Conservation (phyloP, 768 basidiomycete genomes). For the Boletus subparvulus region DNA sequence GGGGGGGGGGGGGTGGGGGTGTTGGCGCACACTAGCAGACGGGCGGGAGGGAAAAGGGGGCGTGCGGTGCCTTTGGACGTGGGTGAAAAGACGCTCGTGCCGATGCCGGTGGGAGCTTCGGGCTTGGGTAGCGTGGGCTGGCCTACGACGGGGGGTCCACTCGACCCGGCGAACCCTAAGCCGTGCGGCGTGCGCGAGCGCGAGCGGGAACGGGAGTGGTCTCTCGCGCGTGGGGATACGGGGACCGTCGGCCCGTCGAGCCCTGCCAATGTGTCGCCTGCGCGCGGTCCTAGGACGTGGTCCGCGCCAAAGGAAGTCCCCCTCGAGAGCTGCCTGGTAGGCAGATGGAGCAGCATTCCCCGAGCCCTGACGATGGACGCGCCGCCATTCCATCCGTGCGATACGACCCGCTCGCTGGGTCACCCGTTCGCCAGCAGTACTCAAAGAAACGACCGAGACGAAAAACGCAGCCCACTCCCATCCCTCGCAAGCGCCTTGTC, state of each 20-base stretch:
- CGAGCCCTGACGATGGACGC: background rate
- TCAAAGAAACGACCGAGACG: background rate
- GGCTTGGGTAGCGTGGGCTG: slow-evolving; percentile 2
- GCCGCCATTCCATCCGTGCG: background rate
- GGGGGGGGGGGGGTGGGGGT: background rate
- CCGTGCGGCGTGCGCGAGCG: slow-evolving; percentile 14
- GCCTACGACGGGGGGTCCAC: slow-evolving; percentile 28
- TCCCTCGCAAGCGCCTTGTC: slow-evolving; percentile 19
- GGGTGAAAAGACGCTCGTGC: background rate
- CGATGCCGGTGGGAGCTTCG: background rate
- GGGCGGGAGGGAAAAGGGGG: background rate
- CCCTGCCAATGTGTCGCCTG: slow-evolving; percentile 1
- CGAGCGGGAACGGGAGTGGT: background rate
- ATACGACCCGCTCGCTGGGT: background rate
- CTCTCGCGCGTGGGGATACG: background rate
- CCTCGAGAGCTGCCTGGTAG: background rate
- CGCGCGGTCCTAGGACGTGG: background rate
- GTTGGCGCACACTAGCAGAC: background rate
- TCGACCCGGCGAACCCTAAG: slow-evolving; percentile 21
- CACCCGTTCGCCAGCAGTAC: background rate
- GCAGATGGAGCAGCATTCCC: slow-evolving; percentile 3
- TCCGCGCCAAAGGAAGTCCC: background rate
- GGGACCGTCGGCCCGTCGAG: background rate
- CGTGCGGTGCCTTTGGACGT: background rate
- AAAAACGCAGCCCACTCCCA: slow-evolving; percentile 11